Evolutionary conservation across 306 rosid species (phyloP).

Genomic region (Vigna reflexopilosa): DNA sequence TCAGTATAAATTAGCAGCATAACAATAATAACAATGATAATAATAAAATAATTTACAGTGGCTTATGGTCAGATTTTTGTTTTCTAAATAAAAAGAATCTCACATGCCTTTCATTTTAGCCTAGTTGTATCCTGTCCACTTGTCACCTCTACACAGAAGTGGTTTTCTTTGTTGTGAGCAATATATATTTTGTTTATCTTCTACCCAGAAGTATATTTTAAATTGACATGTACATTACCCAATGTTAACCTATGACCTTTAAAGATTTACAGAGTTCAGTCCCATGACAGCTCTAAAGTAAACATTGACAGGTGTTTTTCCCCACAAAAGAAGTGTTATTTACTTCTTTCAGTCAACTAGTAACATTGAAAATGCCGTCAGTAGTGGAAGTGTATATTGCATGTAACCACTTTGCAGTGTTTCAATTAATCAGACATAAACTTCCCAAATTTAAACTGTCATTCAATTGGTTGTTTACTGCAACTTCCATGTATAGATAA

Average conservation of each 20-base stretch:
- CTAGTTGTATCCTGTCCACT: background rate
- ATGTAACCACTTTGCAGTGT: background rate
- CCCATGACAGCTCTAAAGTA: slow-evolving; percentile 10
- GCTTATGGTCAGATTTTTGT: background rate
- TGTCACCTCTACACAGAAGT: background rate
- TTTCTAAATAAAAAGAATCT: slow-evolving; percentile 1
- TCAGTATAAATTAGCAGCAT: background rate
- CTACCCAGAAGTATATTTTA: background rate
- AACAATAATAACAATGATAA: background rate
- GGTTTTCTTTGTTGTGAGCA: background rate
- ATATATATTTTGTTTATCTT: background rate
- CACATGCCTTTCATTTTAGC: slow-evolving; percentile 16
- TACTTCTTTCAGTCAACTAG: slow-evolving; percentile 15
- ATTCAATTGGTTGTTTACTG: background rate
- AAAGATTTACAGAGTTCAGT: background rate
- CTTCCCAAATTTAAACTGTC: slow-evolving; percentile 16
- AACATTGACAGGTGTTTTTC: background rate
- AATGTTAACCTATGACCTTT: background rate
- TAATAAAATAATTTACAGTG: background rate
- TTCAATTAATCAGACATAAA: slow-evolving; percentile 24
- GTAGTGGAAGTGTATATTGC: background rate
- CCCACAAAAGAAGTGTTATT: background rate
- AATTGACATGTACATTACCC: background rate
- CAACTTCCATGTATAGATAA: slow-evolving; percentile 4
- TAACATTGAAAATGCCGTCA: background rate